Conservation (phyloP, 352 stramenopile species). For the Globisporangium takayamanum region DNA sequence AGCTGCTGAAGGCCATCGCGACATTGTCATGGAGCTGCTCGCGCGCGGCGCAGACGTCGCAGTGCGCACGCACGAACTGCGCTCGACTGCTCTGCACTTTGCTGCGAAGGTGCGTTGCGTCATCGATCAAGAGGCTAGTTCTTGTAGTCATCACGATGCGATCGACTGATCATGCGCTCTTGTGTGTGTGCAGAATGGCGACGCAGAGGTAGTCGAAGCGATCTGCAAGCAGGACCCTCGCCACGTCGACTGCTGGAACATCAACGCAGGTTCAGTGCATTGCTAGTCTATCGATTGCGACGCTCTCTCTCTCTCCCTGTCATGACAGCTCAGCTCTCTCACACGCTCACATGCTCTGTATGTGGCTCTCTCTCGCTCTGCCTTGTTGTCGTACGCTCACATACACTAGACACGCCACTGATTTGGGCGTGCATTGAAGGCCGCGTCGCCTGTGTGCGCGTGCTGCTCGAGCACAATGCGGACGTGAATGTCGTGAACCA, state of each 20-base stretch:
- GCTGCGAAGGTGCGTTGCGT: conserved; percentile 49
- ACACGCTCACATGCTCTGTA: background rate
- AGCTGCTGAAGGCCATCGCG: conserved; percentile 56
- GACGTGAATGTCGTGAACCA: conserved; percentile 70
- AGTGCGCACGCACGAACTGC: conserved; percentile 64
- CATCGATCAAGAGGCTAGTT: background rate
- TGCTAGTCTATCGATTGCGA: background rate
- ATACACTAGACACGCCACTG: conserved; percentile 48
- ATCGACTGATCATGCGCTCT: background rate
- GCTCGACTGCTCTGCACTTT: conserved; percentile 72
- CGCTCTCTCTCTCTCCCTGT: background rate
- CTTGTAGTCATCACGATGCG: conserved; percentile 1
- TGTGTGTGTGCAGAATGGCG: conserved; percentile 39
- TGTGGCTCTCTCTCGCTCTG: background rate
- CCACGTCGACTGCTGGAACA: conserved; percentile 60
- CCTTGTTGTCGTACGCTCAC: background rate
- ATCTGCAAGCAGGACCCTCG: conserved; percentile 57
- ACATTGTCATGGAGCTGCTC: conserved; percentile 53
- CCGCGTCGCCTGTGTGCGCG: conserved; percentile 51
- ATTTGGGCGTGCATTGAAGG: conserved; percentile 84
- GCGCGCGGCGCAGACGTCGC: conserved; percentile 47
- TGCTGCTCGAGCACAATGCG: conserved; percentile 50
- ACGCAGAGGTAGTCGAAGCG: conserved; percentile 53
- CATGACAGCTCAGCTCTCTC: too few species aligned
- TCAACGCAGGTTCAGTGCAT: conserved; percentile 35